A percentile compares a stretch with the other conserved stretches of the same genome.
Evolutionary conservation across 345 rosid species (phyloP).

Genomic region (Bruguiera parviflora): DNA sequence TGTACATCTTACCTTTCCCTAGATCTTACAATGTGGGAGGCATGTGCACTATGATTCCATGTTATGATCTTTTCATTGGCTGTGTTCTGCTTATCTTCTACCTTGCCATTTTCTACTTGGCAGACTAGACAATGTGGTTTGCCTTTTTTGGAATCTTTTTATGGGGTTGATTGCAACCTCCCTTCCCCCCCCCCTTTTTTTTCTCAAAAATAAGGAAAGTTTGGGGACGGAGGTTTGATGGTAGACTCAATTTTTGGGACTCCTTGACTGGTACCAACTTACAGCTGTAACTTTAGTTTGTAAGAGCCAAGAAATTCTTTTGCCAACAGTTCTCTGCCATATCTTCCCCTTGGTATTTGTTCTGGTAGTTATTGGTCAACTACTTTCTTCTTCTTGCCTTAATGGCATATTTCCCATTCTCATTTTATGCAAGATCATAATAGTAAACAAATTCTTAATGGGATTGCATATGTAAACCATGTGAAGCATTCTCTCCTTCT

Average conservation of each 20-base stretch:
- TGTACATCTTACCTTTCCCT: no score
- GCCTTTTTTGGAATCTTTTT: no score
- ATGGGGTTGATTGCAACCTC: no score
- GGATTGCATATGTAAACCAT: no score
- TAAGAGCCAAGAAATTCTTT: background rate
- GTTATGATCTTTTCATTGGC: background rate
- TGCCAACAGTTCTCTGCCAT: background rate
- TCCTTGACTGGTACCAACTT: constrained; percentile 4
- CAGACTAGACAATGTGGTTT: background rate
- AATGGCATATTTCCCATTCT: no score
- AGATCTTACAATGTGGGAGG: no score
- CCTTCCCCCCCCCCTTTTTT: no score
- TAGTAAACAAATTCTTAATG: no score
- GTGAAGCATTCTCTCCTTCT: no score
- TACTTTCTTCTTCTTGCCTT: constrained; percentile 7
- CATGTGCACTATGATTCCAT: background rate
- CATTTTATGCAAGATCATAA: no score
- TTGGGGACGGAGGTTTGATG: constrained; percentile 7
- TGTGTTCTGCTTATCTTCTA: background rate
- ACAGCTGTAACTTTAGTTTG: constrained; percentile 12
- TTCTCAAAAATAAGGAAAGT: background rate
- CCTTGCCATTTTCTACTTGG: background rate
- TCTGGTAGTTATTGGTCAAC: constrained; percentile 13
- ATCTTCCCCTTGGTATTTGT: constrained; percentile 3
- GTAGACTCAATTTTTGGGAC: background rate